Evolutionary conservation across 352 stramenopile genomes (phyloP), one percentile per base, ranked within the genome.

Genomic region (Phytophthora podocarpi): DNA sequence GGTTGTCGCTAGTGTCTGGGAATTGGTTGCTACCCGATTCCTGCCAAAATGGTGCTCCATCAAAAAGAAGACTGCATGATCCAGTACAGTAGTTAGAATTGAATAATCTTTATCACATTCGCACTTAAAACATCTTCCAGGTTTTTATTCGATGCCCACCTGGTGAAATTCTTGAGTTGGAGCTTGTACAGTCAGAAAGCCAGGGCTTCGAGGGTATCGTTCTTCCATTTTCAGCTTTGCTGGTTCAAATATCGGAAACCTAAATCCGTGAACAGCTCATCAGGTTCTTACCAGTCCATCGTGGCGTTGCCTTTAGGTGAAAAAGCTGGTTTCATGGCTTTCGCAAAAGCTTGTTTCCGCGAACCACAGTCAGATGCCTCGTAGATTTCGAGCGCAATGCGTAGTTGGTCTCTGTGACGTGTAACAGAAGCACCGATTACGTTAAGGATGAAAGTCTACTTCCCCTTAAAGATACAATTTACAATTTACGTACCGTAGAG

Each of bases 381-480:
- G 46, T 87, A 89, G 12, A 86, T 73, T 41, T 78, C 58, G 12
- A 83, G 15, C 5, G 76, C 77, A 31, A 69, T 69, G n/a, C 30
- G 49, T 5, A 87, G 48, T 54, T 85, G 72, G 9, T 74, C 55
- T 2, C 77, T 84, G 31, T 16, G 31, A 10, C 13, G 21, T 36
- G 27, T 1, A 18, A 31, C 28, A 26, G 8, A 40, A n/a, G 27
- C 16, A 34, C 6, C 27, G 3, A 34, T 41, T 2, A 21, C 43
- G 23, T 3, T 39, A n/a, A 63, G 18, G 13, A 46, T 13, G 16
- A 18, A 27, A 2, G 10, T 45, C 11, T 15, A 41, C n/a, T 12
- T n/a, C 34, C 4, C 15, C 16, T 16, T 3, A n/a, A 34, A 23
- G 13, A 53, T 20, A 13, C 3, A 37, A 49, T n/a, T n/a, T n/a